Base-by-base conservation (phyloP, 140 eudicot species). In the Anethum foeniculum region DNA sequence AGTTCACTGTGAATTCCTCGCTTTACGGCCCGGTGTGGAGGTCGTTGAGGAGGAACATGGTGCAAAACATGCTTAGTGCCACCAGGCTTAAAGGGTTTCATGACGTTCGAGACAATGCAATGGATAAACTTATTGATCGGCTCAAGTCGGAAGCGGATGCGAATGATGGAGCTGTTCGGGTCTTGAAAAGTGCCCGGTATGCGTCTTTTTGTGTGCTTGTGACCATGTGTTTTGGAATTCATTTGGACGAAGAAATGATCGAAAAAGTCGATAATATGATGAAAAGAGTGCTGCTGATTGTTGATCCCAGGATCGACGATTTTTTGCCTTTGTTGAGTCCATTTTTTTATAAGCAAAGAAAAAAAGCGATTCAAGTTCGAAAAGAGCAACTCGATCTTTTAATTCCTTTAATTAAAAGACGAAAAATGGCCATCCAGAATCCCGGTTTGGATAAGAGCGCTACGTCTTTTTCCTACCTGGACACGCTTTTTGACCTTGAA, bases 11-110 rank as follows among this genome's bases (percentile, higher is more conserved):
- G 23, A 94, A 94, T 34, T 96, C 98, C 1, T 86, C 97, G 2
- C 46, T 85, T n/a, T 86, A 92, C 43, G 97, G 97, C 4, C 91
- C 96, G 7, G 93, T 90, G 23, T 94, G 98, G 98, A 62, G 97
- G 71, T 90, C 98, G 44, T 77, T 94, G 84, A 30, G 98, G 80
- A 69, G 90, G 80, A 94, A 94, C 84, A 94, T 94, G 97, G 93
- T 86, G 7, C 87, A 86, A 76, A 81, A 84, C 82, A 77, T 76
- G 88, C 89, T 89, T 41, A 87, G 89, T 21, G 15, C 87, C 2
- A 15, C 85, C 9, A 69, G 87, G 84, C 82, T 89, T 6, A 79
- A 76, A 76, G 89, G 84, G 36, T 89, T 85, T 64, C 75, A 74
- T 19, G 28, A 32, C 0, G 83, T 84, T 5, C 75, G 93, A 21